Percentiles rank a stretch among this genome's conserved stretches.
Evolutionary conservation across 2,329 filamentous ascomycete genomes (phyloP).

Genomic region (Lasiodiplodia citricola): DNA sequence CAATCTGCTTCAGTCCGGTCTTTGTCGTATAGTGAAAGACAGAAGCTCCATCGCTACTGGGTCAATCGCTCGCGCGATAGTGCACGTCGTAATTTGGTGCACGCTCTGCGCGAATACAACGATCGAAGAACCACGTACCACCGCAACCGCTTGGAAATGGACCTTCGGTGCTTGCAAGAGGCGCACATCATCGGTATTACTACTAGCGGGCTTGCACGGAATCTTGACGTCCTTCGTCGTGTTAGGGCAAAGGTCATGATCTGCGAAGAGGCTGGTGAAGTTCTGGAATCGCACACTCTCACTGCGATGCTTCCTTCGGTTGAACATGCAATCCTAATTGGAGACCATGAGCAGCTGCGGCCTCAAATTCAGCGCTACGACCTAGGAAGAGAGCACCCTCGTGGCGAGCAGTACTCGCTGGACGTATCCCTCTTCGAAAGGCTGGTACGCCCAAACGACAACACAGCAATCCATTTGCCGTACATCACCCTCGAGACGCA

Average conservation of each 20-base stretch:
- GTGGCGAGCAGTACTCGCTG: slow-evolving; percentile 58
- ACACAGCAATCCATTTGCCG: slow-evolving; percentile 23
- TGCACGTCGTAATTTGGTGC: background rate
- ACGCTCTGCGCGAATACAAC: background rate
- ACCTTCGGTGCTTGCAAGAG: slow-evolving; percentile 34
- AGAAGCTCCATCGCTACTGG: slow-evolving; percentile 28
- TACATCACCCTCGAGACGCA: slow-evolving; percentile 58
- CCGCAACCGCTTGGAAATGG: slow-evolving; percentile 5
- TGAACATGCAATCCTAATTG: slow-evolving; percentile 68
- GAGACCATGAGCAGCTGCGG: slow-evolving; percentile 67
- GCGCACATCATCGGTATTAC: slow-evolving; percentile 65
- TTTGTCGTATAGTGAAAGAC: slow-evolving; percentile 28
- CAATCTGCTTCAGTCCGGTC: background rate
- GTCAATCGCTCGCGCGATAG: background rate
- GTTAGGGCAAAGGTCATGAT: slow-evolving; percentile 63
- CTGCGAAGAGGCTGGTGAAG: slow-evolving; percentile 72
- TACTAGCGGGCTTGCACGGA: slow-evolving; percentile 64
- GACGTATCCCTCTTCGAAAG: slow-evolving; percentile 69
- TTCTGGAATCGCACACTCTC: slow-evolving; percentile 68
- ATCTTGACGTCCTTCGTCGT: slow-evolving; percentile 56
- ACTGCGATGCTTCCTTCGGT: slow-evolving; percentile 64
- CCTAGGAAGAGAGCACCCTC: slow-evolving; percentile 57
- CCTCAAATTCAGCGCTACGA: slow-evolving; percentile 63
- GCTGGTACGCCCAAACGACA: slow-evolving; percentile 45
- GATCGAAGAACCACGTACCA: background rate